Evolutionary conservation across 139 green algal species (phyloP).

Genomic region (Deuterostichococcus epilithicus): DNA sequence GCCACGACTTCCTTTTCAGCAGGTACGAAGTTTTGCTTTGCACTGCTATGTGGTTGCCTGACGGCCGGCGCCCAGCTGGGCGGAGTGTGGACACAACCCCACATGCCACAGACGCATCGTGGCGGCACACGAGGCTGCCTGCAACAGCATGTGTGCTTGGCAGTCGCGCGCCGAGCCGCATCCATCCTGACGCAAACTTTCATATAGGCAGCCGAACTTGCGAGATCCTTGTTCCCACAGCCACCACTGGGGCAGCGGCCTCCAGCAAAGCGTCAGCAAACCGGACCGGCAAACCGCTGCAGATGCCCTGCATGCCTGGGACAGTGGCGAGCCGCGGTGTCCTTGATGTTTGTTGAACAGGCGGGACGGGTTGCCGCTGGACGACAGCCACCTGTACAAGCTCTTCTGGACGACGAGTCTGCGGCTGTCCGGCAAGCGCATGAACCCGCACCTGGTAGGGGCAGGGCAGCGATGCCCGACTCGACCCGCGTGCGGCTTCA

Average conservation of each 20-base stretch:
- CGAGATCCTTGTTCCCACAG: too few relatives aligned
- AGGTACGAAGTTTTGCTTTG: too few relatives aligned
- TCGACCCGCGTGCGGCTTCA: constrained; percentile 17
- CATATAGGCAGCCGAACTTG: too few relatives aligned
- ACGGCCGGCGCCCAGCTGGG: constrained; percentile 38
- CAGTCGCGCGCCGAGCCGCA: constrained; percentile 20
- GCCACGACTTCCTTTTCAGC: constrained; percentile 47
- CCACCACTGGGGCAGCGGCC: too few relatives aligned
- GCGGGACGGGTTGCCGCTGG: background rate
- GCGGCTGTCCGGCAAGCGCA: constrained; percentile 43
- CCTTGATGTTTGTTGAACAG: background rate
- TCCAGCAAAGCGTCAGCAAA: too few relatives aligned
- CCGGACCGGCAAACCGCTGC: too few relatives aligned
- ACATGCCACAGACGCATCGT: too few relatives aligned
- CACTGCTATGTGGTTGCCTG: constrained; percentile 11
- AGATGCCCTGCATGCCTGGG: too few relatives aligned
- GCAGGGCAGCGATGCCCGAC: constrained; percentile 66
- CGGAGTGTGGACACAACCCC: constrained; percentile 40
- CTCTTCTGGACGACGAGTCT: constrained; percentile 31
- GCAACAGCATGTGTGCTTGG: constrained; percentile 28
- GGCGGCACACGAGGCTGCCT: too few relatives aligned
- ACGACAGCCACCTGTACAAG: constrained; percentile 34
- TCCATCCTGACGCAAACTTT: background rate
- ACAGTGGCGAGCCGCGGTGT: too few relatives aligned
- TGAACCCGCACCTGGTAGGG: constrained; percentile 65